Evolutionary conservation across 148 eudicot species (phyloP).

Genomic region (Vaccinium darrowii): DNA sequence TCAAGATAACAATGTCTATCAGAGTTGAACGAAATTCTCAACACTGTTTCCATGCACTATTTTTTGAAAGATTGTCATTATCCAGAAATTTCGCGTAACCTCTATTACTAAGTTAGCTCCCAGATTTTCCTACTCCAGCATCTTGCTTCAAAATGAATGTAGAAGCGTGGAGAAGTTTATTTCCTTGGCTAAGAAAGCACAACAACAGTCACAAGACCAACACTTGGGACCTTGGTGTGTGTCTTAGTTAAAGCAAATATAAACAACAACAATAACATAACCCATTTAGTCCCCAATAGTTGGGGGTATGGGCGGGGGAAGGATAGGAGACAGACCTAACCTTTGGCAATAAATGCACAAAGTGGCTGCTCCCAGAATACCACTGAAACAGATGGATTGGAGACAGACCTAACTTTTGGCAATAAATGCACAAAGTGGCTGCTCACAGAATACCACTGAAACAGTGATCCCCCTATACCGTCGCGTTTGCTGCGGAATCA

Average conservation of each 20-base stretch:
- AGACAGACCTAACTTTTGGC: no score
- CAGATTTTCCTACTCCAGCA: neutral
- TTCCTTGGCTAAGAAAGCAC: slow-evolving; percentile 13
- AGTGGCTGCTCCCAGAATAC: no score
- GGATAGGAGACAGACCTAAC: no score
- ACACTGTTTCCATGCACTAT: neutral
- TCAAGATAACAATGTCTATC: neutral
- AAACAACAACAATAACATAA: no score
- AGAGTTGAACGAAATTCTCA: neutral
- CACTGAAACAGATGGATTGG: no score
- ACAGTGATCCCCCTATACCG: no score
- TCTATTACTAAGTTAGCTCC: neutral
- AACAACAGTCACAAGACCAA: neutral
- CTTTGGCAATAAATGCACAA: no score
- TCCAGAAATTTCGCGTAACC: neutral
- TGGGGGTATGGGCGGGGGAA: no score
- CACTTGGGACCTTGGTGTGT: neutral
- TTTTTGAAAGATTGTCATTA: neutral
- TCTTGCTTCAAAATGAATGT: neutral
- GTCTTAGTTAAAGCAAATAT: neutral
- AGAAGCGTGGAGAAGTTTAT: neutral
- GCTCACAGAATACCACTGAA: no score
- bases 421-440: no score
- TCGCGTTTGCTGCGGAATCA: no score
- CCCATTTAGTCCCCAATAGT: no score